Percentiles rank a stretch among this genome's conserved stretches.
These are phyloP conservation scores for Blastobotrys malaysiensis DNA, from an alignment of 1,139 yeast genomes.

Conservation along the genomic window DNA sequence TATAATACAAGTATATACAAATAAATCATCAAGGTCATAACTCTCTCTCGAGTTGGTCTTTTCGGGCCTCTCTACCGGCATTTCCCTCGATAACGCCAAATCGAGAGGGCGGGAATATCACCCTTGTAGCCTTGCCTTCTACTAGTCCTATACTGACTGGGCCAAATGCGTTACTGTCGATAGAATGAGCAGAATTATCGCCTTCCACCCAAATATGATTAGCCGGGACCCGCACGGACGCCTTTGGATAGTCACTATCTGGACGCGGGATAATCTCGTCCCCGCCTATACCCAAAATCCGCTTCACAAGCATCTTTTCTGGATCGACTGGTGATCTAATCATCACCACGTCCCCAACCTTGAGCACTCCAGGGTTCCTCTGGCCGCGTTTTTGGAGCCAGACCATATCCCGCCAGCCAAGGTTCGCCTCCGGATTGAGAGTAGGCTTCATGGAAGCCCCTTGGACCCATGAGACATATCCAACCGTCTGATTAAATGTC, in stretches of 20 bases:
- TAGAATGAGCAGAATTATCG: constrained; percentile 71
- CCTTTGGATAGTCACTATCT: constrained; percentile 56
- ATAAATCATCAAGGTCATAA: neutral
- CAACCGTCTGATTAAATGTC: constrained; percentile 63
- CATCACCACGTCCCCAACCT: constrained; percentile 68
- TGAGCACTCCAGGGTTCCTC: constrained; percentile 42
- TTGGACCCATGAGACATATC: constrained; percentile 68
- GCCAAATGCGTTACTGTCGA: constrained; percentile 82
- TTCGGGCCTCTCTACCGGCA: constrained; percentile 32
- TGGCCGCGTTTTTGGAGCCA: constrained; percentile 62
- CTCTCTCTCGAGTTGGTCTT: constrained; percentile 1
- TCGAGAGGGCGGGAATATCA: constrained; percentile 66
- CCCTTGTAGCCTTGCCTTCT: constrained; percentile 60
- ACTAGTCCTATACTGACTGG: constrained; percentile 77
- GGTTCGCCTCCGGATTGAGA: constrained; percentile 61
- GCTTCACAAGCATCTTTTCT: constrained; percentile 62
- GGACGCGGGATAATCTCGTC: constrained; percentile 55
- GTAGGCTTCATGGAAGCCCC: constrained; percentile 91
- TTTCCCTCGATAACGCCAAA: constrained; percentile 29
- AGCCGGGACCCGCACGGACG: constrained; percentile 57
- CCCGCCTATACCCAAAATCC: constrained; percentile 71
- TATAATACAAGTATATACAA: neutral
- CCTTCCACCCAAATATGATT: constrained; percentile 95
- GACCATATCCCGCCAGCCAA: constrained; percentile 55
- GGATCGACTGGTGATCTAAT: constrained; percentile 78